These are phyloP conservation scores for Piromyces sp. DNA, from an alignment of 192 early-diverging fungal species.

Conservation along the genomic window DNA sequence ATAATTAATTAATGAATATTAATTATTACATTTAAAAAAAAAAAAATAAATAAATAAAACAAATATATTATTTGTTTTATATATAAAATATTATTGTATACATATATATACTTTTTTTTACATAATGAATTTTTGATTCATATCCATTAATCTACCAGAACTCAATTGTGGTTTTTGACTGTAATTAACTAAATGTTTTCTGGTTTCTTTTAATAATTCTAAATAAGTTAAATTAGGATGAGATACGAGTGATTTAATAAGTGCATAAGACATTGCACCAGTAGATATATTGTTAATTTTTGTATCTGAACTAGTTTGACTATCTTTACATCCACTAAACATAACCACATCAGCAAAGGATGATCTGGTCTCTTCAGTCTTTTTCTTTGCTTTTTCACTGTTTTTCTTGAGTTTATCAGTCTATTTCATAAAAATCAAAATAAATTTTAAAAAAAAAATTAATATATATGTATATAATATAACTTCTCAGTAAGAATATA, in stretches of 20 bases:
- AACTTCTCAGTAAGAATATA: too few relatives aligned
- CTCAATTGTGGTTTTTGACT: slow-evolving; percentile 26
- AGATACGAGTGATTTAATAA: slow-evolving; percentile 24
- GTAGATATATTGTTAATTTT: slow-evolving; percentile 39
- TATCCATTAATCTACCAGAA: slow-evolving; percentile 18
- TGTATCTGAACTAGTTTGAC: slow-evolving; percentile 53
- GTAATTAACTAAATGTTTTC: slow-evolving; percentile 16
- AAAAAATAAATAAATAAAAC: too few relatives aligned
- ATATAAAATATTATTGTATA: too few relatives aligned
- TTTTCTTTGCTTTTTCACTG: neutral
- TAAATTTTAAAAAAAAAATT: too few relatives aligned
- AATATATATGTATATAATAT: too few relatives aligned
- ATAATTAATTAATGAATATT: too few relatives aligned
- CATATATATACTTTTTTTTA: neutral
- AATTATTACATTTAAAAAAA: too few relatives aligned
- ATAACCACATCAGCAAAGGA: slow-evolving; percentile 44
- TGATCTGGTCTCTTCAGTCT: slow-evolving; percentile 2
- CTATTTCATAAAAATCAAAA: neutral
- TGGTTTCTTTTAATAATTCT: slow-evolving; percentile 20
- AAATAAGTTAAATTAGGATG: slow-evolving; percentile 16
- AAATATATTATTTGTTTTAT: too few relatives aligned
- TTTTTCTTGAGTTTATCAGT: slow-evolving; percentile 3
- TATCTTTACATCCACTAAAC: slow-evolving; percentile 50
- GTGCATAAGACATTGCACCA: slow-evolving; percentile 48
- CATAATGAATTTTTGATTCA: slow-evolving; percentile 1